phyloP scores from a whole-genome alignment of 495 filamentous ascomycete genomes.

The Physcia stellaris region DNA sequence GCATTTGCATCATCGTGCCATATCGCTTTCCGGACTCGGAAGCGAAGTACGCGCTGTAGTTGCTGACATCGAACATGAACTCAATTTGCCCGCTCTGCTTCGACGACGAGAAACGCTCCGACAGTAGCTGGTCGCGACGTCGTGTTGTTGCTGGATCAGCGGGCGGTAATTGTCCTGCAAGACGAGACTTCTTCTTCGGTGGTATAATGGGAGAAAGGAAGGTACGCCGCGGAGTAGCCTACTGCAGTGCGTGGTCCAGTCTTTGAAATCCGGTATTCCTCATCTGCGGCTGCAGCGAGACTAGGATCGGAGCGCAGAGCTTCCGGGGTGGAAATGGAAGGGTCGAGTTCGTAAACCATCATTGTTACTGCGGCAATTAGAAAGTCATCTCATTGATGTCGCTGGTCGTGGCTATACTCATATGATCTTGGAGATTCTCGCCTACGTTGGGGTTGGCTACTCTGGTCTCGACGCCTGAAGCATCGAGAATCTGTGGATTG shows the following conservation, averaged over 20 bases:
- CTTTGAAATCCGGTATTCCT: slow-evolving; percentile 20
- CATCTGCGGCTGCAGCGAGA: slow-evolving; percentile 21
- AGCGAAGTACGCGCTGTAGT: slow-evolving; percentile 30
- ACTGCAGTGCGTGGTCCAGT: slow-evolving; percentile 25
- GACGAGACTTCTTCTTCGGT: slow-evolving; percentile 4
- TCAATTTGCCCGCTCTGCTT: slow-evolving; percentile 33
- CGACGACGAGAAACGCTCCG: slow-evolving; percentile 21
- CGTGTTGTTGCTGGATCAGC: background rate
- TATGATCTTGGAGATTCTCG: slow-evolving; percentile 43
- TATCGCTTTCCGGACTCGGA: slow-evolving; percentile 33
- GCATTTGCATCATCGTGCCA: slow-evolving; percentile 36
- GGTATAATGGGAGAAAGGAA: slow-evolving; percentile 26
- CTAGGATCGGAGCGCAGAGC: slow-evolving; percentile 24
- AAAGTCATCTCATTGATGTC: background rate
- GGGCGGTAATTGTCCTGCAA: background rate
- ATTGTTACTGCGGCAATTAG: slow-evolving; percentile 22
- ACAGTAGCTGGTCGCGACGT: slow-evolving; percentile 12
- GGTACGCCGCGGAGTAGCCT: slow-evolving; percentile 31
- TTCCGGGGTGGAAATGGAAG: slow-evolving; percentile 25
- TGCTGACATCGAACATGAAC: slow-evolving; percentile 35
- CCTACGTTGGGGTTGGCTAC: slow-evolving; percentile 36
- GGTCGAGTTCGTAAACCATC: slow-evolving; percentile 32
- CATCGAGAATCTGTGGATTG: slow-evolving; percentile 21
- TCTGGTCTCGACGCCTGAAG: slow-evolving; percentile 28
- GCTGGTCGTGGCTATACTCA: slow-evolving; percentile 18